Evolutionary conservation across 352 stramenopile genomes (phyloP).

Genomic region (Pythium coloratum): DNA sequence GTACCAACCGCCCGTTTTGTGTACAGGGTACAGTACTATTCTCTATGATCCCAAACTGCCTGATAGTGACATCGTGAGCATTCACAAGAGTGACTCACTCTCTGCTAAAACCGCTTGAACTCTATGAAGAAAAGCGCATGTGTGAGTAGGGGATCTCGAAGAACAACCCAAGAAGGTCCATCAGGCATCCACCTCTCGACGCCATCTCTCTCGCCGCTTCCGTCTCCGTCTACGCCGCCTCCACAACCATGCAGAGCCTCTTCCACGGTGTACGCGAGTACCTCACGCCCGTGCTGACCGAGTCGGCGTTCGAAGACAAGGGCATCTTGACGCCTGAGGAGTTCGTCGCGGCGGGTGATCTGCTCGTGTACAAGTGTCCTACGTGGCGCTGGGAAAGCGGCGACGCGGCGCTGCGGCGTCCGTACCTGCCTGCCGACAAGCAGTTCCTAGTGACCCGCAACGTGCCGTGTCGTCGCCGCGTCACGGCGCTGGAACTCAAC

Average conservation of each 20-base stretch:
- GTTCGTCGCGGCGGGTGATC: constrained; percentile 94
- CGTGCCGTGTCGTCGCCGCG: constrained; percentile 87
- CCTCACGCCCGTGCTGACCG: constrained; percentile 89
- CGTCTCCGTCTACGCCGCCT: neutral
- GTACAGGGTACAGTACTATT: neutral
- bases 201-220: neutral
- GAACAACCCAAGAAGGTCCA: constrained; percentile 6
- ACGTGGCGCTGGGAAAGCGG: constrained; percentile 94
- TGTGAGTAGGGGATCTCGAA: neutral
- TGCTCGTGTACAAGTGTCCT: constrained; percentile 96
- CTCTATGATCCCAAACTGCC: neutral
- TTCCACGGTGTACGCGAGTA: constrained; percentile 87
- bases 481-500: constrained; percentile 72
- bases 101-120: constrained; percentile 3
- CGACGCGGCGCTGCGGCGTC: constrained; percentile 48
- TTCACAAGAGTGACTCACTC: neutral
- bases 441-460: constrained; percentile 88
- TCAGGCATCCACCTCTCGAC: neutral
- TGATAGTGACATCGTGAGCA: neutral
- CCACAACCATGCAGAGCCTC: constrained; percentile 57
- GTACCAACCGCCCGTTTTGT: neutral
- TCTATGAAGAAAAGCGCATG: constrained; percentile 4
- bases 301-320: constrained; percentile 92
- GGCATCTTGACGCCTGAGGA: constrained; percentile 97
- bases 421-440: constrained; percentile 83